Conservation (phyloP, 345 rosid species). For the Litchi chinensis region DNA sequence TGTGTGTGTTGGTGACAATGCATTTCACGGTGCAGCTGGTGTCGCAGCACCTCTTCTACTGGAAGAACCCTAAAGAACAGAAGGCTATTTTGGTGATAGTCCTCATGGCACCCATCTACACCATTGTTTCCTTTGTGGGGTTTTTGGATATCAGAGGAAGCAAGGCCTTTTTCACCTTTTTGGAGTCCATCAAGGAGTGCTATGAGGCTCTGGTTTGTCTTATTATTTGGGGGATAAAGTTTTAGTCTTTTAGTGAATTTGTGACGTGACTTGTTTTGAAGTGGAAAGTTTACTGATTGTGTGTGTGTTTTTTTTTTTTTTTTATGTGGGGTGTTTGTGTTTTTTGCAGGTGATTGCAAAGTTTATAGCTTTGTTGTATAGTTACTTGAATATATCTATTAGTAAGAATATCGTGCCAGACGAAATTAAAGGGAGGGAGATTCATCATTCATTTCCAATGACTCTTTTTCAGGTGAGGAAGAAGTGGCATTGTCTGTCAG, state of each 20-base stretch:
- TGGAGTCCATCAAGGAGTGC: constrained; percentile 91
- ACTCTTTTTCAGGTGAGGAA: constrained; percentile 78
- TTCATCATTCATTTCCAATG: constrained; percentile 92
- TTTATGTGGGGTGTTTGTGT: neutral
- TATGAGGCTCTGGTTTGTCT: constrained; percentile 70
- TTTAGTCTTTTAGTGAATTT: constrained; percentile 3
- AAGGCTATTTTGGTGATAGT: constrained; percentile 85
- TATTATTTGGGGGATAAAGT: neutral
- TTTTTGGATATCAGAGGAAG: constrained; percentile 78
- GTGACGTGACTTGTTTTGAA: neutral
- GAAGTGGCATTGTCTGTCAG: neutral
- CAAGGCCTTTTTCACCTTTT: constrained; percentile 71
- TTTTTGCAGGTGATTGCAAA: constrained; percentile 84
- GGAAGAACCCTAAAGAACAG: constrained; percentile 97
- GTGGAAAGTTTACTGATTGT: neutral
- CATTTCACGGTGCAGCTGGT: constrained; percentile 82
- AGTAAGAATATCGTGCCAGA: constrained; percentile 72
- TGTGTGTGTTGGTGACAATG: constrained; percentile 62
- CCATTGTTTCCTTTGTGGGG: constrained; percentile 70
- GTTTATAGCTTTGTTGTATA: constrained; percentile 86
- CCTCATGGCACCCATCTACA: constrained; percentile 93
- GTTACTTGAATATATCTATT: constrained; percentile 84
- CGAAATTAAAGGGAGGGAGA: constrained; percentile 85
- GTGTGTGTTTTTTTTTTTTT: too few species aligned
- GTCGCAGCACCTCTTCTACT: constrained; percentile 78